A percentile compares a stretch with the other conserved stretches of the same genome.
Evolutionary conservation across 208 protist genomes (phyloP).

Genomic region (Leishmania turanica): DNA sequence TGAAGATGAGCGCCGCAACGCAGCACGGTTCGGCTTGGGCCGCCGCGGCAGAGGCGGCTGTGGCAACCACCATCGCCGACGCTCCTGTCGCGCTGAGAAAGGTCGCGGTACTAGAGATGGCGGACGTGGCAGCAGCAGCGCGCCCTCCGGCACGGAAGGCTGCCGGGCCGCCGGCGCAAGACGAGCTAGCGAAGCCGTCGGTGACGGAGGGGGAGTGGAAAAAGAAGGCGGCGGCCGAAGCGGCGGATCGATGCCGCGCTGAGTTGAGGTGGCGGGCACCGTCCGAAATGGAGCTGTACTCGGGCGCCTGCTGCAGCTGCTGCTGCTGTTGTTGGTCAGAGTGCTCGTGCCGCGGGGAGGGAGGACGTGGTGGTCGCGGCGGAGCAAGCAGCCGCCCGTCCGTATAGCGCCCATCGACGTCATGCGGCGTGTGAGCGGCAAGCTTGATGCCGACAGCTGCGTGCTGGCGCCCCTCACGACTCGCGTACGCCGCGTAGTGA

Average conservation of each 20-base stretch:
- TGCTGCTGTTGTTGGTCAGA: background rate
- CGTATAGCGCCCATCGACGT: background rate
- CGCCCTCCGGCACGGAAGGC: background rate
- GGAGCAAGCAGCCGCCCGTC: background rate
- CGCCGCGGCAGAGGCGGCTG: slow-evolving; percentile 6
- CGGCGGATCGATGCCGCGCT: slow-evolving; percentile 25
- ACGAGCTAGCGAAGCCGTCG: background rate
- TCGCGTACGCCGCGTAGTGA: background rate
- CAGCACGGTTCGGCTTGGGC: slow-evolving; percentile 38
- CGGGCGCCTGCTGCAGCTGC: background rate
- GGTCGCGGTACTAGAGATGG: slow-evolving; percentile 2
- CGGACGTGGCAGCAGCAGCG: background rate
- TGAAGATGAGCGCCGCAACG: slow-evolving; percentile 77
- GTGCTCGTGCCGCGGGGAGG: background rate
- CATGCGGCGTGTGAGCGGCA: background rate
- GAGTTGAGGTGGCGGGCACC: slow-evolving; percentile 28
- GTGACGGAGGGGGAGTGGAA: slow-evolving; percentile 8
- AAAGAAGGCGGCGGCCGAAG: slow-evolving; percentile 17
- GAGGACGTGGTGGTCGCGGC: background rate
- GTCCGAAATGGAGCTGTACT: slow-evolving; percentile 30
- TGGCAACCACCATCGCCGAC: background rate
- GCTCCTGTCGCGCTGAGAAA: slow-evolving; percentile 1
- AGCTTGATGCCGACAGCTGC: background rate
- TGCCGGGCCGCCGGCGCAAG: background rate
- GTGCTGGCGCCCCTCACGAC: background rate